Evolutionary conservation across 1,284 basidiomycete genomes (phyloP), one percentile per base, ranked within the genome.

Genomic region (Malassezia brasiliensis): DNA sequence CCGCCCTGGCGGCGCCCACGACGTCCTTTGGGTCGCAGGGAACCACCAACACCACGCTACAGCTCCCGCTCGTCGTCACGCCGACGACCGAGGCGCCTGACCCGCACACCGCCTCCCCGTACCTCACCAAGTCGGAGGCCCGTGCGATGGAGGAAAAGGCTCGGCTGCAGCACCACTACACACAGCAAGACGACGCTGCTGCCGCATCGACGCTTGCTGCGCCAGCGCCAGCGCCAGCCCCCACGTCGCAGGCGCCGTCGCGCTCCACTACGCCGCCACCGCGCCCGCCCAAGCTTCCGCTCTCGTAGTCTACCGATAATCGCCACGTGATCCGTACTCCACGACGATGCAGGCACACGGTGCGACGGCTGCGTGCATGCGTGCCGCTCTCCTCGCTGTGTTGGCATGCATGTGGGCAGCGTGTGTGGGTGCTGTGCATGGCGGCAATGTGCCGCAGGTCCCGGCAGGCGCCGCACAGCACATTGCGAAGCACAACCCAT

Each of bases 401-500:
- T 7, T 28, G 25, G 25, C 25, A 28, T 28, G 25, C 7, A 28
- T 28, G 25, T 28, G 25, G 25, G 25, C 25, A 28, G 25, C 25
- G 25, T 28, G 25, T 7, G 3, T 28, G 25, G 25, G 25, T 7
- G 25, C 25, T 7, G 25, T 28, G 25, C 25, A 28, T 7, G 25
- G 25, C 25, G 25, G 4, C 25, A 17, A 47, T 22, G 25, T 55
- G 15, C 53, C 53, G n/a, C 12, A 19, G 17, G 31, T 55, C 1
- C 32, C 42, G 12, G 15, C 22, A 5, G 40, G 32, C 15, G 40
- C 17, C 14, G 39, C 37, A 6, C 47, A 40, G 11, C 40, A 31
- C 15, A 32, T 49, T 7, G 28, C 47, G 28, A 8, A 42, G 4
- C 34, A 57, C 20, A 55, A 66, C 37, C 58, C 62, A 12, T 62